Base-by-base conservation (phyloP, 352 stramenopile species). In the Phytophthora parvispora region DNA sequence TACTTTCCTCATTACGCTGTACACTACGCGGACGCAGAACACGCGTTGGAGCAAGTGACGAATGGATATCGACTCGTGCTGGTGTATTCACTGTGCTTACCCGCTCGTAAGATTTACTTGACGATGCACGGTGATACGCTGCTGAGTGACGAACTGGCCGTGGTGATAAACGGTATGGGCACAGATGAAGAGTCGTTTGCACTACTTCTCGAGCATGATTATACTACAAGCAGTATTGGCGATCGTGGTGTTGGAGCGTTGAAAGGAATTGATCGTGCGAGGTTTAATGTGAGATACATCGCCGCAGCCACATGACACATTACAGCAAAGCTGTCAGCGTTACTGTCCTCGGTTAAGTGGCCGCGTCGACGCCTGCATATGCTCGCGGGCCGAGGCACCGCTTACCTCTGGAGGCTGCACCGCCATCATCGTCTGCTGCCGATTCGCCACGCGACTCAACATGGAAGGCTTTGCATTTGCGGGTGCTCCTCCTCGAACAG, bases 81-180 rank as follows among this genome's bases (percentile, higher is more conserved):
- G 24, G 64, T 74, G 10, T 77, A 77, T 47, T 77, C 49, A 8
- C 47, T 77, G 27, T 74, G 60, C 34, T 43, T 71, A n/a, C 69
- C 69, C 12, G 31, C 18, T 6, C 16, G 24, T 16, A 64, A 55
- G 32, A 28, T 28, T 20, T 42, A 69, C 18, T 38, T 66, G 36
- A 22, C 20, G 27, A 38, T 29, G 32, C 27, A 16, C n/a, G 4
- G 5, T 6, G 27, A 53, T 9, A 24, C 25, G 20, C 6, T 45
- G 38, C 16, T 49, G n/a, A 38, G 25, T 36, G 36, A 51, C 15
- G 36, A 29, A 13, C 20, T 40, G 16, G 25, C 55, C 12, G 34
- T 77, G 47, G 80, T 79, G 43, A 47, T 68, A 1, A 57, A 47
- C 7, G 55, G 80, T 38, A 62, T 71, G 54, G 72, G 79, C 58